These are phyloP conservation scores for Pyrus communis DNA, from an alignment of 306 rosid species.

Conservation along the genomic window DNA sequence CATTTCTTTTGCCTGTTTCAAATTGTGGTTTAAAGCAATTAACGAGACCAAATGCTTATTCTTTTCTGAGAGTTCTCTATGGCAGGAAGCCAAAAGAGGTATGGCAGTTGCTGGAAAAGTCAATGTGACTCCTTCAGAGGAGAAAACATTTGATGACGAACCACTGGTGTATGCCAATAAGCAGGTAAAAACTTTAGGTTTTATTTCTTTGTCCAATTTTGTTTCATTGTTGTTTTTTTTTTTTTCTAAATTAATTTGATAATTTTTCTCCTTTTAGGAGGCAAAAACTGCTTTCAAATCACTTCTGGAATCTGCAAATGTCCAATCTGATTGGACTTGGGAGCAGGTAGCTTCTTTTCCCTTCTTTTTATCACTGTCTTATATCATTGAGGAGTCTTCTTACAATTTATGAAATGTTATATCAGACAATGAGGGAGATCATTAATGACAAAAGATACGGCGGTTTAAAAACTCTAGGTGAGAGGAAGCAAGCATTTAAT, in stretches of 20 bases:
- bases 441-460: conserved; percentile 88
- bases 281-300: conserved; percentile 93
- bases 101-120: conserved; percentile 62
- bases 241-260: neutral
- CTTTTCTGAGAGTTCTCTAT: conserved; percentile 15
- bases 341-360: conserved; percentile 66
- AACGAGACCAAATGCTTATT: conserved; percentile 1
- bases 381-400: conserved; percentile 21
- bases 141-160: conserved; percentile 67
- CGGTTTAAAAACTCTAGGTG: conserved; percentile 90
- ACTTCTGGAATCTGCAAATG: conserved; percentile 83
- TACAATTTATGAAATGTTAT: conserved; percentile 14
- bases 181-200: conserved; percentile 52
- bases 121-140: conserved; percentile 58
- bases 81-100: conserved; percentile 72
- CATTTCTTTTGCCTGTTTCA: neutral
- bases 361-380: conserved; percentile 2
- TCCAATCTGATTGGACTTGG: conserved; percentile 99
- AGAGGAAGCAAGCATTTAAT: conserved; percentile 96
- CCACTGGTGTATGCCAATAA: conserved; percentile 75
- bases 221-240: neutral
- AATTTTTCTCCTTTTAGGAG: conserved; percentile 37
- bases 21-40: neutral
- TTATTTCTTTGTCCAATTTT: neutral
- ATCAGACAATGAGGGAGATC: conserved; percentile 93